Evolutionary conservation across 495 filamentous ascomycete genomes (phyloP).

Genomic region (Astrothelium macrocarpum): DNA sequence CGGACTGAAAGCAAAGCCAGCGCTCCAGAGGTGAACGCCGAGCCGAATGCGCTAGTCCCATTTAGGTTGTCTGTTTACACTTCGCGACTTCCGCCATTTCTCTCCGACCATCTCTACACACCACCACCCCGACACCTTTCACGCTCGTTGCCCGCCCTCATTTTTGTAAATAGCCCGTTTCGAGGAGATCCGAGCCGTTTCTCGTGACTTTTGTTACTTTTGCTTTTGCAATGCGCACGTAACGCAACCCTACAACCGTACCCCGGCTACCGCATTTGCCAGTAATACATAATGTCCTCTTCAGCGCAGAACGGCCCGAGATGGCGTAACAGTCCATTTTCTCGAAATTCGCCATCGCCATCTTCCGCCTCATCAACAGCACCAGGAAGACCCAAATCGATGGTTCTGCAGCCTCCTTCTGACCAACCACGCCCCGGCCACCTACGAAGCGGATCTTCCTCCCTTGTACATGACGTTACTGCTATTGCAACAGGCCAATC

Average conservation of each 20-base stretch:
- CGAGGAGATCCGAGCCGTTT: background rate
- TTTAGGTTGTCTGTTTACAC: slow-evolving; percentile 4
- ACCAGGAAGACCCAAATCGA: slow-evolving; percentile 59
- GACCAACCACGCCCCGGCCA: slow-evolving; percentile 39
- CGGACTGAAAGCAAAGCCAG: background rate
- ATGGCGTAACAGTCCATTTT: slow-evolving; percentile 71
- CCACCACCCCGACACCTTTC: background rate
- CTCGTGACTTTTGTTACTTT: background rate
- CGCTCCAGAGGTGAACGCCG: background rate
- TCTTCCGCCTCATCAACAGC: slow-evolving; percentile 48
- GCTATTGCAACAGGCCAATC: slow-evolving; percentile 30
- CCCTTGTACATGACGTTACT: slow-evolving; percentile 33
- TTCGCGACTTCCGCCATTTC: slow-evolving; percentile 5
- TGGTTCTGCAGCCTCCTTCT: slow-evolving; percentile 51
- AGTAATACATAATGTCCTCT: slow-evolving; percentile 27
- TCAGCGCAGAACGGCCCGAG: slow-evolving; percentile 34
- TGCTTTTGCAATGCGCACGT: background rate
- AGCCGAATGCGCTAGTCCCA: background rate
- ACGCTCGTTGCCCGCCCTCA: background rate
- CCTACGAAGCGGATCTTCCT: slow-evolving; percentile 47
- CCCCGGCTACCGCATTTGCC: background rate
- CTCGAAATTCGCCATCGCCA: slow-evolving; percentile 50
- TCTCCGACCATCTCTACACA: background rate
- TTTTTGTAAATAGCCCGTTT: background rate
- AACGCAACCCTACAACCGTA: background rate